These are phyloP conservation scores for Coemansia reversa DNA, from an alignment of 192 early-diverging fungal species.

Conservation along the genomic window DNA sequence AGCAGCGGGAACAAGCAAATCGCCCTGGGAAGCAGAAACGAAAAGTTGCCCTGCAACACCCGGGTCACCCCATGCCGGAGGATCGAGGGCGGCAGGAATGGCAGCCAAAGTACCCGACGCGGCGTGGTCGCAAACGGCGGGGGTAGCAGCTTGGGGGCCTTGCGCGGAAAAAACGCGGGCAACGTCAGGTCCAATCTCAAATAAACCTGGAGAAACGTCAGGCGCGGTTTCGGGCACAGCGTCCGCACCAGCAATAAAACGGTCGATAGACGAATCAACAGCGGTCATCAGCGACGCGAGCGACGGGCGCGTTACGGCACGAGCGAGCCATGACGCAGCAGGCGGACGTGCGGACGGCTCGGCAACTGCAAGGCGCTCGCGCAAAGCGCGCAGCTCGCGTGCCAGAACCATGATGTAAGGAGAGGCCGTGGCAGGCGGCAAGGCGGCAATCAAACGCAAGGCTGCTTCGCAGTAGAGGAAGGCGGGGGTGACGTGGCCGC, in stretches of 20 bases:
- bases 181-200: slow-evolving; percentile 34
- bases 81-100: too few relatives aligned
- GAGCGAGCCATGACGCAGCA: slow-evolving; percentile 56
- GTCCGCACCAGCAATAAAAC: slow-evolving; percentile 63
- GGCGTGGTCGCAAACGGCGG: too few relatives aligned
- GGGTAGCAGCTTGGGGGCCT: background rate
- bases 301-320: slow-evolving; percentile 51
- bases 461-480: slow-evolving; percentile 77
- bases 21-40: too few relatives aligned
- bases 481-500: slow-evolving; percentile 72
- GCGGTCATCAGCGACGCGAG: slow-evolving; percentile 56
- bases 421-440: slow-evolving; percentile 63
- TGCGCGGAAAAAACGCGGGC: slow-evolving; percentile 10
- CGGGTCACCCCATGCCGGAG: too few relatives aligned
- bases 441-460: slow-evolving; percentile 65
- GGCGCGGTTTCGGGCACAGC: background rate
- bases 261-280: slow-evolving; percentile 62
- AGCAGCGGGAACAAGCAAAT: background rate
- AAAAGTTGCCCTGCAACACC: too few relatives aligned
- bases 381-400: slow-evolving; percentile 71
- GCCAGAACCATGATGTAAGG: slow-evolving; percentile 75
- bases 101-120: too few relatives aligned
- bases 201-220: slow-evolving; percentile 21
- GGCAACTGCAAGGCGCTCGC: slow-evolving; percentile 59
- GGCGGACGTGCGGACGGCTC: slow-evolving; percentile 44